Evolutionary conservation across 2,329 filamentous ascomycete species (phyloP).

Genomic region (Ophiognomonia clavigignenti-juglandacearum): DNA sequence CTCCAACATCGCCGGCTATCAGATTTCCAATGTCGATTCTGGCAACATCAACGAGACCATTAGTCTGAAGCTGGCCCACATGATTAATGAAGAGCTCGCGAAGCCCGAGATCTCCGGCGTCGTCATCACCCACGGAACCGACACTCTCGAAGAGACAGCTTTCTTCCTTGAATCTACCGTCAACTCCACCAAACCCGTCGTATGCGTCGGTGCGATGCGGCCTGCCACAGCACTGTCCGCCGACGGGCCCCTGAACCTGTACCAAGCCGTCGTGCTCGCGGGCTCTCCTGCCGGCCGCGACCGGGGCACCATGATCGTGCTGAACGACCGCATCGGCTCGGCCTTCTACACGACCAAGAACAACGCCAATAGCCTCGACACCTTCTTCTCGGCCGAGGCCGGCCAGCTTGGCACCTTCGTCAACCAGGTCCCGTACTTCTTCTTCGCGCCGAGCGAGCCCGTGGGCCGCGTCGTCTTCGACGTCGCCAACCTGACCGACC

Average conservation of each 20-base stretch:
- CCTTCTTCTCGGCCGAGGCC: constrained; percentile 54
- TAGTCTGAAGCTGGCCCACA: constrained; percentile 40
- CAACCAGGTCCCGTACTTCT: constrained; percentile 55
- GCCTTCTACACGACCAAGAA: constrained; percentile 58
- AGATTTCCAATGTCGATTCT: constrained; percentile 46
- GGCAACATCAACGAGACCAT: constrained; percentile 42
- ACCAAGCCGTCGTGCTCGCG: constrained; percentile 55
- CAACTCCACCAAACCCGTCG: constrained; percentile 52
- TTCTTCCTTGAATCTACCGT: constrained; percentile 59
- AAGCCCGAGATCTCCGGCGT: constrained; percentile 39
- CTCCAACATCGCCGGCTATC: constrained; percentile 48
- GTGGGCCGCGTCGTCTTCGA: constrained; percentile 40
- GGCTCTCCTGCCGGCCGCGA: constrained; percentile 36
- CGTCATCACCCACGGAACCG: constrained; percentile 61
- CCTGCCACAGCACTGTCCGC: constrained; percentile 58
- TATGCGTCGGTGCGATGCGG: constrained; percentile 59
- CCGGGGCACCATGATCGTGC: constrained; percentile 53
- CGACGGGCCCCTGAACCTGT: constrained; percentile 59
- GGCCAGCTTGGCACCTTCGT: constrained; percentile 55
- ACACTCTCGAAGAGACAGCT: constrained; percentile 59
- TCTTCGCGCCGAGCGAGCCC: constrained; percentile 47
- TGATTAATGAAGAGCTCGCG: constrained; percentile 44
- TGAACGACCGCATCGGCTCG: constrained; percentile 57
- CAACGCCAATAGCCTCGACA: constrained; percentile 58
- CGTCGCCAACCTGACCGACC: constrained; percentile 27